phyloP scores from a whole-genome alignment of 129 eudicot species.

The Lactuca saligna region DNA sequence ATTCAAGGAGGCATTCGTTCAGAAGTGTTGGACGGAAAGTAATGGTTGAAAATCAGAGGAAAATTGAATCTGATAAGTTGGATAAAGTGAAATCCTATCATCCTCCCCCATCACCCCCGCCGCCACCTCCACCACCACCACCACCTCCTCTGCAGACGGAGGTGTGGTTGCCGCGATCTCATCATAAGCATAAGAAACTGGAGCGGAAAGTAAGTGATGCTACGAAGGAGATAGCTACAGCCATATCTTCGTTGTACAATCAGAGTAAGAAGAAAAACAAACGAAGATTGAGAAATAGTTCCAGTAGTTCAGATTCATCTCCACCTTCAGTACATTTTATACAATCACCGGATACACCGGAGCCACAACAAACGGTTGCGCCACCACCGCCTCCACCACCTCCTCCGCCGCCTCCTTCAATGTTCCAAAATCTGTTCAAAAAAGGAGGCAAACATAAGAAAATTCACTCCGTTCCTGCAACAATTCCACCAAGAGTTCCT shows the following conservation, averaged over 20 bases:
- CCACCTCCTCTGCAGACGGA: constrained; percentile 34
- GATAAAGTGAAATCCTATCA: constrained; percentile 12
- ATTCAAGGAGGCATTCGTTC: constrained; percentile 40
- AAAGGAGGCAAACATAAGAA: constrained; percentile 56
- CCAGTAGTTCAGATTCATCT: constrained; percentile 38
- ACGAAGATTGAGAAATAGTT: constrained; percentile 32
- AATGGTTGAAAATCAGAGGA: constrained; percentile 1
- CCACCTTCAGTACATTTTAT: constrained; percentile 34
- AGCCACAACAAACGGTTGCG: constrained; percentile 25
- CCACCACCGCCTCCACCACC: constrained; percentile 42
- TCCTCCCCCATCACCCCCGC: constrained; percentile 24
- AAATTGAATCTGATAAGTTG: constrained; percentile 15
- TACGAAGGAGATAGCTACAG: constrained; percentile 69
- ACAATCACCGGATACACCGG: constrained; percentile 11
- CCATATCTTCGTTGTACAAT: constrained; percentile 62
- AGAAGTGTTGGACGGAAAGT: constrained; percentile 36
- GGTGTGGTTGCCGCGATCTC: constrained; percentile 17
- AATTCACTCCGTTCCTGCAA: constrained; percentile 46
- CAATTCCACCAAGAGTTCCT: constrained; percentile 38
- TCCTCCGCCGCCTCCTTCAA: constrained; percentile 43
- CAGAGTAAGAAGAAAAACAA: constrained; percentile 54
- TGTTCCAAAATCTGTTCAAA: constrained; percentile 58
- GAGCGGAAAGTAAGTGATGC: constrained; percentile 57
- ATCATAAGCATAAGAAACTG: constrained; percentile 16
- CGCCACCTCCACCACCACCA: constrained; percentile 28